phyloP scores from a whole-genome alignment of 495 filamentous ascomycete genomes.

The Coniosporium apollinis region DNA sequence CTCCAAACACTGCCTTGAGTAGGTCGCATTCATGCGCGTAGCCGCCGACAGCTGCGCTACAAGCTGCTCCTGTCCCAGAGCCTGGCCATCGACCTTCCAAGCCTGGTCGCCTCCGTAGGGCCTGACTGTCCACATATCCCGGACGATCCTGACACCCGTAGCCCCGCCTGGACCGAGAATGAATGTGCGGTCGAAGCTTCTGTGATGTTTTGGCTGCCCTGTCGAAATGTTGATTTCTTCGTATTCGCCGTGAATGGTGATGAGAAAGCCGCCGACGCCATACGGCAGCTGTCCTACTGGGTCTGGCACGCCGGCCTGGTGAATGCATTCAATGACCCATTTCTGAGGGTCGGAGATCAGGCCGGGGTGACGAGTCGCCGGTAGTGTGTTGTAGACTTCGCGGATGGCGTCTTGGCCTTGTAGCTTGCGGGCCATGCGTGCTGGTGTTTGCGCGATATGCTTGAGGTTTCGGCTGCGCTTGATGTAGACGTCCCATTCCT shows the following conservation, averaged over 20 bases:
- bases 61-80: conserved; percentile 42
- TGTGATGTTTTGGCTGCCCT: conserved; percentile 35
- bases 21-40: conserved; percentile 57
- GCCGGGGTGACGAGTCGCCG: conserved; percentile 59
- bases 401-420: conserved; percentile 48
- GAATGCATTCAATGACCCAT: conserved; percentile 72
- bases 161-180: conserved; percentile 59
- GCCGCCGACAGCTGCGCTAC: conserved; percentile 45
- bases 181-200: conserved; percentile 78
- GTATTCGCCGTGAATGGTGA: conserved; percentile 69
- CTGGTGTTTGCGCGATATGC: conserved; percentile 41
- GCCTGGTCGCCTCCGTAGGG: no score
- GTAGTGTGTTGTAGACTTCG: conserved; percentile 50
- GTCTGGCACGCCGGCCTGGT: conserved; percentile 54
- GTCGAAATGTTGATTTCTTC: conserved; percentile 47
- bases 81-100: no score
- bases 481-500: conserved; percentile 56
- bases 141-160: conserved; percentile 56
- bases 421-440: conserved; percentile 47
- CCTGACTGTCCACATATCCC: conserved; percentile 61
- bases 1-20: conserved; percentile 51
- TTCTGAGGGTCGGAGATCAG: conserved; percentile 41
- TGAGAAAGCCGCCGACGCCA: conserved; percentile 61
- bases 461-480: conserved; percentile 67
- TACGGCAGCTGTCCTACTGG: conserved; percentile 41